Evolutionary conservation across 495 filamentous ascomycete species (phyloP).

Genomic region (Tuber magnatum): DNA sequence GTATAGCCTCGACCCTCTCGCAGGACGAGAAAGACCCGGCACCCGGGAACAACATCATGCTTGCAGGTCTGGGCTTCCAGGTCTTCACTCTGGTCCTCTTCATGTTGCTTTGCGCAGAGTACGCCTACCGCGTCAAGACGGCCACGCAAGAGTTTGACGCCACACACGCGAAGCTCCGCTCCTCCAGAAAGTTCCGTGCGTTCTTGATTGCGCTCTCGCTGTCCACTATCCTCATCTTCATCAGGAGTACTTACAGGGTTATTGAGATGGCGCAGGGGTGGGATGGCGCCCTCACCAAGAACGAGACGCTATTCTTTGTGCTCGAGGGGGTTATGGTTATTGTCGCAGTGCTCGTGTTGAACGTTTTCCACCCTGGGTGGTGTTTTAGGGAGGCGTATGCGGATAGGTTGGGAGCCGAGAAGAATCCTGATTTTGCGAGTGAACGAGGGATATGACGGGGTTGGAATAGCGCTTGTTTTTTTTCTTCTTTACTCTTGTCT

Average conservation of each 20-base stretch:
- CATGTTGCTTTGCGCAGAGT: conserved; percentile 49
- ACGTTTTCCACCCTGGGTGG: conserved; percentile 56
- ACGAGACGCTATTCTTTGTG: conserved; percentile 60
- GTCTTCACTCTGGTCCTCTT: conserved; percentile 51
- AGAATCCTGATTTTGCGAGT: not conserved
- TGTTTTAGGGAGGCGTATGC: conserved; percentile 43
- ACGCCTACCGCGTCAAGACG: conserved; percentile 43
- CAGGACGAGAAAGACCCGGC: conserved; percentile 40
- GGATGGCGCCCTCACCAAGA: conserved; percentile 50
- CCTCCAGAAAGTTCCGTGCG: conserved; percentile 41
- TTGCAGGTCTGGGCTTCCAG: conserved; percentile 56
- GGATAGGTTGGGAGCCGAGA: not conserved
- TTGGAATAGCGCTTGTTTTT: conserved; percentile 7
- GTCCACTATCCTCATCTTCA: conserved; percentile 55
- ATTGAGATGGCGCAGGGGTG: conserved; percentile 62
- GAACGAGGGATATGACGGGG: conserved; percentile 8
- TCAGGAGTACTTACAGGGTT: conserved; percentile 57
- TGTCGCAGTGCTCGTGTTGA: conserved; percentile 52
- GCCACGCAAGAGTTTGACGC: conserved; percentile 15
- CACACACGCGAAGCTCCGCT: conserved; percentile 36
- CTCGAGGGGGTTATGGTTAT: conserved; percentile 67
- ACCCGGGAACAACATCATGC: conserved; percentile 58
- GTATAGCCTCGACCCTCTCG: conserved; percentile 50
- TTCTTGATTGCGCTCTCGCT: conserved; percentile 46
- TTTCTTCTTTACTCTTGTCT: not conserved